Conservation (phyloP, 2,329 filamentous ascomycete species). For the Truncatella angustata region DNA sequence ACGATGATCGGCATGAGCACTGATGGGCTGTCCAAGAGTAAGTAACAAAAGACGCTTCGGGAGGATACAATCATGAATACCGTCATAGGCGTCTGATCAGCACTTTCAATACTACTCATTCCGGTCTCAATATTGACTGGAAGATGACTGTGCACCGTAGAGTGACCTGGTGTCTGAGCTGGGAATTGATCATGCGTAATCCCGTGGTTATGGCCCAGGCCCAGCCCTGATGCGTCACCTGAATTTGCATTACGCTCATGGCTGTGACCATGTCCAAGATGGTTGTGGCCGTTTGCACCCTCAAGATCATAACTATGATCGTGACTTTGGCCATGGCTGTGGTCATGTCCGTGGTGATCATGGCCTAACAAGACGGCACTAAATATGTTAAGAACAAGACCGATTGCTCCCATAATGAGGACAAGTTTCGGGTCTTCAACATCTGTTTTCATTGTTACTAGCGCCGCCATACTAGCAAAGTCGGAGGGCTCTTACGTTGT, state of each 20-base stretch:
- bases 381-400: constrained; percentile 65
- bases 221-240: constrained; percentile 11
- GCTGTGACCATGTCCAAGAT: constrained; percentile 2
- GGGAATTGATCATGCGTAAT: constrained; percentile 18
- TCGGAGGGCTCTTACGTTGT: no score
- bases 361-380: constrained; percentile 63
- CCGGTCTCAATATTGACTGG: constrained; percentile 24
- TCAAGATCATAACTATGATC: constrained; percentile 8
- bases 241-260: constrained; percentile 41
- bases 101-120: constrained; percentile 17
- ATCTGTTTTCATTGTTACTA: no score
- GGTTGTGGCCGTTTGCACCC: not conserved
- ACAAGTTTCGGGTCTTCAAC: constrained; percentile 65
- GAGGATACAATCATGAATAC: constrained; percentile 14
- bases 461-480: no score
- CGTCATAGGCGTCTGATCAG: constrained; percentile 22
- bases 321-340: constrained; percentile 18
- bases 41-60: not conserved
- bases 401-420: constrained; percentile 67
- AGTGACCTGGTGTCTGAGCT: not conserved
- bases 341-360: constrained; percentile 40
- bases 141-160: not conserved
- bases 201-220: constrained; percentile 25
- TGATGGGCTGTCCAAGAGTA: constrained; percentile 20
- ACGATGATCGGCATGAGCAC: constrained; percentile 47